Percentiles rank a stretch among this genome's conserved stretches.
Evolutionary conservation across 139 green algal genomes (phyloP).

Genomic region (Desmodesmus armatus): DNA sequence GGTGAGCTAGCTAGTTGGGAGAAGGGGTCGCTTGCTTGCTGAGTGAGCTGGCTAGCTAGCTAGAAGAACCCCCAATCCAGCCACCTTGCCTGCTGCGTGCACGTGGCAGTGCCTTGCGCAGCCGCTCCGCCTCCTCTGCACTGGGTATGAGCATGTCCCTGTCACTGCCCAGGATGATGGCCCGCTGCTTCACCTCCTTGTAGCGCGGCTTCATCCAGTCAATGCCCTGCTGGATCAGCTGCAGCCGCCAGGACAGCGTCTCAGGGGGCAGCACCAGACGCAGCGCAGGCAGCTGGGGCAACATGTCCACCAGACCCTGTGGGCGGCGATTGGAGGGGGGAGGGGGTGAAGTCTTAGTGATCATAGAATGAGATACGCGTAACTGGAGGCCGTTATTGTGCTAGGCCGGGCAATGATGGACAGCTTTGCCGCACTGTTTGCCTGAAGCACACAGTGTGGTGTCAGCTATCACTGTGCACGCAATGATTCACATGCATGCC

Average conservation of each 20-base stretch:
- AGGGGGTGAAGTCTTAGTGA: too few relatives aligned
- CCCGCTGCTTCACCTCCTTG: slow-evolving; percentile 73
- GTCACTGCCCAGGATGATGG: slow-evolving; percentile 72
- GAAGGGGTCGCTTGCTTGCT: too few relatives aligned
- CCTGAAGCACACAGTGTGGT: not conserved
- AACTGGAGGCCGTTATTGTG: too few relatives aligned
- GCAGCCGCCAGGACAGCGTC: slow-evolving; percentile 82
- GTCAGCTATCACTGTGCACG: not conserved
- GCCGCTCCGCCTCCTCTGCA: slow-evolving; percentile 63
- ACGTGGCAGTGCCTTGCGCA: slow-evolving; percentile 65
- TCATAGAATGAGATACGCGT: too few relatives aligned
- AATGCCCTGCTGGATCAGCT: slow-evolving; percentile 78
- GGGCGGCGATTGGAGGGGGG: too few relatives aligned
- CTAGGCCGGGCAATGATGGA: too few relatives aligned
- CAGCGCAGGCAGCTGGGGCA: slow-evolving; percentile 70
- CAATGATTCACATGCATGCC: not conserved
- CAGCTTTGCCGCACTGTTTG: too few relatives aligned
- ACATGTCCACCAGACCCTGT: slow-evolving; percentile 62
- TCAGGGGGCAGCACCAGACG: slow-evolving; percentile 75
- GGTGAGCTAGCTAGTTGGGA: too few relatives aligned
- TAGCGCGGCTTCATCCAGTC: slow-evolving; percentile 63
- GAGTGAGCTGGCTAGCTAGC: too few relatives aligned
- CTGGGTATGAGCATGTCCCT: slow-evolving; percentile 77
- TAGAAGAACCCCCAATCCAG: too few relatives aligned
- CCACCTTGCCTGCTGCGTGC: slow-evolving; percentile 37